Evolutionary conservation across 2,329 filamentous ascomycete species (phyloP), one percentile per base, ranked within the genome.

Genomic region (Scleromitrula shiraiana): DNA sequence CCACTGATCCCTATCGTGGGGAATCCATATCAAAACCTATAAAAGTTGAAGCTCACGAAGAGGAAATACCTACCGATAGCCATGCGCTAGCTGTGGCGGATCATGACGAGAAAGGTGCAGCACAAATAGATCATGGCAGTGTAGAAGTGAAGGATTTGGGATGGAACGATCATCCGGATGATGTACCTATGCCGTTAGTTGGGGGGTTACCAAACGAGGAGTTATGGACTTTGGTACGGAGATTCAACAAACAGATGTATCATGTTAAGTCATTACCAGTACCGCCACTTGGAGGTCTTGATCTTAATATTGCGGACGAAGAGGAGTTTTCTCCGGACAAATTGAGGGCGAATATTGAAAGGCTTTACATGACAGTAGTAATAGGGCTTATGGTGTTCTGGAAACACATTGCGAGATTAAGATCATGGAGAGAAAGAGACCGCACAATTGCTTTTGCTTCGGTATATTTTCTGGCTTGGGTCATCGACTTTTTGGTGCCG

Each of bases 281-380:
- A 22, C 68, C 74, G 66, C 77, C 7, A 1, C 74, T 84, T 1
- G 85, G 83, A 5, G 78, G 80, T 12, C 69, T 95, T 30, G 88
- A 94, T 63, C 74, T 94, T 50, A 88, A 89, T 56, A 83, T 88
- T 48, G 82, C 86, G 4, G 83, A 89, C 32, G 82, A 91, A 46
- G 87, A 93, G 56, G 84, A 90, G 49, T 93, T 93, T 63, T 87
- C 84, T 0, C 87, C 88, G 0, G 87, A 93, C 60, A 93, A 93
- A 67, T 70, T 94, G 37, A 76, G 88, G 9, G 78, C 82, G 2
- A 88, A 85, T 45, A 63, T 93, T 4, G 88, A 94, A 66, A 74
- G 88, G 12, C 69, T 93, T 9, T 94, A 94, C 63, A 89, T 88
- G 75, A 87, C 83, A 0, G 78, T 94, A 0, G 70, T 84, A 7